These are phyloP conservation scores for Ilyonectria mors-panacis DNA, from an alignment of 2,329 filamentous ascomycete species.

Conservation along the genomic window DNA sequence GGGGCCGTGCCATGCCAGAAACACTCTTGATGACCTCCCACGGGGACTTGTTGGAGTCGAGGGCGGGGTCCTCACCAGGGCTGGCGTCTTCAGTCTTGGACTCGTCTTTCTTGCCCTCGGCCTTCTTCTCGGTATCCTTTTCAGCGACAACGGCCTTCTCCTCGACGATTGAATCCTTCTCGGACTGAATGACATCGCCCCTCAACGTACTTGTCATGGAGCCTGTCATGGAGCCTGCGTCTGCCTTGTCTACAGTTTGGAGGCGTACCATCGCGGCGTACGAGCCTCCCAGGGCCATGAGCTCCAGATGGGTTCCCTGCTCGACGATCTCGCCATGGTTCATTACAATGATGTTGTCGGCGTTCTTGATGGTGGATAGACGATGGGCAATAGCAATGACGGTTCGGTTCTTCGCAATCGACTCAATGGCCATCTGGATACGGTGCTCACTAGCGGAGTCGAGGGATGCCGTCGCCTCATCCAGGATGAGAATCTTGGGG, in stretches of 20 bases:
- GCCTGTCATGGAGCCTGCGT: slow-evolving; percentile 48
- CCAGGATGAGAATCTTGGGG: slow-evolving; percentile 71
- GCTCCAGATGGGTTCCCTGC: slow-evolving; percentile 73
- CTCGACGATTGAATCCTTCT: slow-evolving; percentile 57
- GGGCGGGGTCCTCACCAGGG: slow-evolving; percentile 52
- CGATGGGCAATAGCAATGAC: slow-evolving; percentile 77
- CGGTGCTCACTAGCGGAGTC: slow-evolving; percentile 71
- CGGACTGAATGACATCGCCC: slow-evolving; percentile 58
- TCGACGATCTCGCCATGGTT: slow-evolving; percentile 73
- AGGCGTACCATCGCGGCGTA: slow-evolving; percentile 68
- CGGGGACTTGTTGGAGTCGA: slow-evolving; percentile 58
- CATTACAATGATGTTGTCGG: slow-evolving; percentile 78
- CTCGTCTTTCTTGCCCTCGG: slow-evolving; percentile 53
- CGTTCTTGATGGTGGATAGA: slow-evolving; percentile 73
- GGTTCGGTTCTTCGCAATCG: slow-evolving; percentile 67
- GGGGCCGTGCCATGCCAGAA: slow-evolving; percentile 55
- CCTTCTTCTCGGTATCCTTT: slow-evolving; percentile 54
- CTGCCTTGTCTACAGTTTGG: slow-evolving; percentile 55
- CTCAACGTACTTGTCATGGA: slow-evolving; percentile 52
- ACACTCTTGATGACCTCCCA: slow-evolving; percentile 58
- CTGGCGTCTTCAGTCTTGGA: slow-evolving; percentile 52
- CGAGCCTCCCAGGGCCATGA: slow-evolving; percentile 66
- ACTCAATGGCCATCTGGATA: slow-evolving; percentile 66
- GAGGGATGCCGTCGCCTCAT: slow-evolving; percentile 74
- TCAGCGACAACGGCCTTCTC: slow-evolving; percentile 50